phyloP scores from a whole-genome alignment of 441 rosid species.

The Aleurites moluccanus region DNA sequence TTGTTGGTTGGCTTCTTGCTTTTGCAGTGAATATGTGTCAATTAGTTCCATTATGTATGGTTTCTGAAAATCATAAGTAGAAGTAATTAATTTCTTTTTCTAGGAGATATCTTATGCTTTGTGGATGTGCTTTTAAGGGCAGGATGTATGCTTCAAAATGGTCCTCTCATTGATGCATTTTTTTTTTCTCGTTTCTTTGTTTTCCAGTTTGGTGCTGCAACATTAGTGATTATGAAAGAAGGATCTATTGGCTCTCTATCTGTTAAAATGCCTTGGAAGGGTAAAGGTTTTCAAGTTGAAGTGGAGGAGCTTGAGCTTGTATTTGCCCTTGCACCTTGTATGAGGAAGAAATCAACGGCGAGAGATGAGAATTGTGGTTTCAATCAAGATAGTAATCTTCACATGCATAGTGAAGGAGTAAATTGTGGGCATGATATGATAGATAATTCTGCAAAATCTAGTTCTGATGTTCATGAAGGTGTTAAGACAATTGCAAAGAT shows the following conservation, averaged over 20 bases:
- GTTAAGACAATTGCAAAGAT: slow-evolving; percentile 98
- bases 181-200: slow-evolving; percentile 15
- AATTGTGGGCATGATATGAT: slow-evolving; percentile 41
- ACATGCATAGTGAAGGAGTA: slow-evolving; percentile 35
- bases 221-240: slow-evolving; percentile 74
- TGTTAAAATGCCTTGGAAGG: slow-evolving; percentile 87
- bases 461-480: slow-evolving; percentile 90
- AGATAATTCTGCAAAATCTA: slow-evolving; percentile 42
- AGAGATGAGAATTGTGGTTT: slow-evolving; percentile 37
- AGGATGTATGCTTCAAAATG: background rate
- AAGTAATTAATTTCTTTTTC: background rate
- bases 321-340: slow-evolving; percentile 60
- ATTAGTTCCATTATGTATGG: background rate
- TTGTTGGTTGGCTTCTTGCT: background rate
- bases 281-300: slow-evolving; percentile 85
- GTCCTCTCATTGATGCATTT: slow-evolving; percentile 8
- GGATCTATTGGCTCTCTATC: slow-evolving; percentile 91
- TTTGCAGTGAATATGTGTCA: background rate
- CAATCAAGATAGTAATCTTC: slow-evolving; percentile 34
- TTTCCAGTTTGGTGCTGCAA: slow-evolving; percentile 62
- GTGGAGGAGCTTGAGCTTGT: slow-evolving; percentile 90
- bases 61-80: background rate
- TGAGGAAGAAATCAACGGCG: slow-evolving; percentile 29
- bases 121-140: background rate
- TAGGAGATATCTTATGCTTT: background rate